phyloP scores from a whole-genome alignment of 2,329 filamentous ascomycete genomes.

The Penicillium glabrum region DNA sequence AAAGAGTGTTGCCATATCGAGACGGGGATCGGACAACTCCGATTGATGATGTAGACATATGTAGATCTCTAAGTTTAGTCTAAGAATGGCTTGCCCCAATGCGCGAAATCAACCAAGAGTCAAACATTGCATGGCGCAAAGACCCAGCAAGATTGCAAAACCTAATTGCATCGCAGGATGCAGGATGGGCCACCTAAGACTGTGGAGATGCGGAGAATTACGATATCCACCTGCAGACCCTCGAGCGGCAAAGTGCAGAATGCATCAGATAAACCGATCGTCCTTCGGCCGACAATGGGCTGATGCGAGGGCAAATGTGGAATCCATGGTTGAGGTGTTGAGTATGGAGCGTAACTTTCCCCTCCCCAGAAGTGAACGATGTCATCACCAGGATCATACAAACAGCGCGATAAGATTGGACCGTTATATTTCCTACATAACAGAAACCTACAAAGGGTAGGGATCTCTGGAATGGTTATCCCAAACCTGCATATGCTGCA shows the following conservation, averaged over 20 bases:
- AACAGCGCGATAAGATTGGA: slow-evolving; percentile 4
- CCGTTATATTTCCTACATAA: neutral
- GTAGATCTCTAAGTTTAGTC: neutral
- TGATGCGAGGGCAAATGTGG: neutral
- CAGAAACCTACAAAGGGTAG: neutral
- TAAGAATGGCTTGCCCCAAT: neutral
- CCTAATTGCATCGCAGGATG: slow-evolving; percentile 1
- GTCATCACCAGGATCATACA: slow-evolving; percentile 14
- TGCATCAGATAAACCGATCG: slow-evolving; percentile 9
- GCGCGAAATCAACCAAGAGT: neutral
- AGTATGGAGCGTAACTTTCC: slow-evolving; percentile 1
- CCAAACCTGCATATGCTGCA: slow-evolving; percentile 14
- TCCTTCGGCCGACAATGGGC: slow-evolving; percentile 16
- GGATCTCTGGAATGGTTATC: slow-evolving; percentile 19
- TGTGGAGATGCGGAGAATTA: slow-evolving; percentile 25
- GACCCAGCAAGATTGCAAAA: neutral
- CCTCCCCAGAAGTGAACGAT: slow-evolving; percentile 17
- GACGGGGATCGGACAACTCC: neutral
- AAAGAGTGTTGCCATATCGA: neutral
- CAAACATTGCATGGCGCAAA: neutral
- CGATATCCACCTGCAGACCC: slow-evolving; percentile 7
- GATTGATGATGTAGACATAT: neutral
- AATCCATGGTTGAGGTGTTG: slow-evolving; percentile 15
- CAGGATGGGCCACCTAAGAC: neutral
- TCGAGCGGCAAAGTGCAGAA: slow-evolving; percentile 2